Conservation (phyloP, 768 basidiomycete species). For the Amylocystis lapponica region DNA sequence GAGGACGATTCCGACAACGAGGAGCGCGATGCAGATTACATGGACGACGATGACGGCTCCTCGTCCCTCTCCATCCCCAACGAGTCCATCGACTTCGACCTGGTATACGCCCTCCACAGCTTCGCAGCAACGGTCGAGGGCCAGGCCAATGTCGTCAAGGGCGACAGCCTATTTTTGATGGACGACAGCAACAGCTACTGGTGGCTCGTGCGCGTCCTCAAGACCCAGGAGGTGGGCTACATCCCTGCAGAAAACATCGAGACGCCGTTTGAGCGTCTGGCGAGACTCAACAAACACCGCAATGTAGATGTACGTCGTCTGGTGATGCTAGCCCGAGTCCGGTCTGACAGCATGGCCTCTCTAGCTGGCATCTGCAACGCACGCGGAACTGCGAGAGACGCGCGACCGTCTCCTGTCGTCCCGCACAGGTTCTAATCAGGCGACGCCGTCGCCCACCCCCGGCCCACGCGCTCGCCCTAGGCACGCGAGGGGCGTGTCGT, state of each 20-base stretch:
- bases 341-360: constrained; percentile 1
- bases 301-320: constrained; percentile 84
- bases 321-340: neutral
- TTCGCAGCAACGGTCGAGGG: constrained; percentile 98
- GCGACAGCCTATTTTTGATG: constrained; percentile 92
- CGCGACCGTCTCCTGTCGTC: constrained; percentile 54
- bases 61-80: constrained; percentile 84
- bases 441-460: constrained; percentile 46
- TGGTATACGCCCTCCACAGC: constrained; percentile 90
- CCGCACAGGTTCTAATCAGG: constrained; percentile 39
- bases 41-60: constrained; percentile 72
- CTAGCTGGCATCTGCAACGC: constrained; percentile 71
- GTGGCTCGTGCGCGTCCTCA: constrained; percentile 99
- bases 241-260: constrained; percentile 99
- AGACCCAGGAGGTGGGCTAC: constrained; percentile 98
- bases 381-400: constrained; percentile 52
- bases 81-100: constrained; percentile 89
- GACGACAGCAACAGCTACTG: constrained; percentile 99
- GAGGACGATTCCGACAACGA: constrained; percentile 82
- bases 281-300: constrained; percentile 92
- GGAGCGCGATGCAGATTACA: constrained; percentile 56
- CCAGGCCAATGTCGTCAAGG: constrained; percentile 97
- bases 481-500: constrained; percentile 47
- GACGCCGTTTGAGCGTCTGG: constrained; percentile 94
- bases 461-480: constrained; percentile 30